Evolutionary conservation across 352 stramenopile genomes (phyloP).

Genomic region (Pythium coloratum): DNA sequence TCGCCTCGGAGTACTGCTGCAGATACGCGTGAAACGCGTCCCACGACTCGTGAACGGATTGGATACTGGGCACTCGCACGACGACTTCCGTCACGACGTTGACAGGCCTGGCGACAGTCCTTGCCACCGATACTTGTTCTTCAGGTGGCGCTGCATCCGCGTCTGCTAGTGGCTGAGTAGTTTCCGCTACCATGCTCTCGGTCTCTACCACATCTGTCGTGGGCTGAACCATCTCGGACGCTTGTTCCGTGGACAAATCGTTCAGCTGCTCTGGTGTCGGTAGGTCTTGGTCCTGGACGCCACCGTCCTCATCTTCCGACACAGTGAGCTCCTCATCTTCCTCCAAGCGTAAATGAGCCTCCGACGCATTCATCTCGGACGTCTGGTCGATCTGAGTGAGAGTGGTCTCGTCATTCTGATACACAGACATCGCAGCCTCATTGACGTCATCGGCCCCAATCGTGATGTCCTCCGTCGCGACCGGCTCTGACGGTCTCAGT

Average conservation of each 20-base stretch:
- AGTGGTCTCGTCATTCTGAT: not conserved
- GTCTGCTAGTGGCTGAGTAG: not conserved
- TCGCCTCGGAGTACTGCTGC: slow-evolving; percentile 61
- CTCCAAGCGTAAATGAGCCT: not conserved
- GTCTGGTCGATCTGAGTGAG: not conserved
- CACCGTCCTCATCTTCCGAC: not conserved
- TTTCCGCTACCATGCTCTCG: not conserved
- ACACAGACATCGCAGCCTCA: not conserved
- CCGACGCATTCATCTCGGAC: not conserved
- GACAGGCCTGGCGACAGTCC: not conserved
- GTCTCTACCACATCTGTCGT: not conserved
- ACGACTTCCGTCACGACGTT: slow-evolving; percentile 43
- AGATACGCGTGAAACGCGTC: slow-evolving; percentile 65
- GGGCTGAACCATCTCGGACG: not conserved
- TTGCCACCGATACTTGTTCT: not conserved
- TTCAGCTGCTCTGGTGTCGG: not conserved
- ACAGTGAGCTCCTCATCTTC: not conserved
- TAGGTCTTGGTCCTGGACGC: not conserved
- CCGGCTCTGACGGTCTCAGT: not conserved
- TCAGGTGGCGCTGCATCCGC: not conserved
- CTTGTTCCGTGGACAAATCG: not conserved
- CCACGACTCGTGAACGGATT: slow-evolving; percentile 59
- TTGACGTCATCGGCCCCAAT: not conserved
- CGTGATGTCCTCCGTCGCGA: not conserved
- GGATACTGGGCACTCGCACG: slow-evolving; percentile 59